phyloP scores from a whole-genome alignment of 2,329 filamentous ascomycete genomes.

The Zasmidium citrigriseum region DNA sequence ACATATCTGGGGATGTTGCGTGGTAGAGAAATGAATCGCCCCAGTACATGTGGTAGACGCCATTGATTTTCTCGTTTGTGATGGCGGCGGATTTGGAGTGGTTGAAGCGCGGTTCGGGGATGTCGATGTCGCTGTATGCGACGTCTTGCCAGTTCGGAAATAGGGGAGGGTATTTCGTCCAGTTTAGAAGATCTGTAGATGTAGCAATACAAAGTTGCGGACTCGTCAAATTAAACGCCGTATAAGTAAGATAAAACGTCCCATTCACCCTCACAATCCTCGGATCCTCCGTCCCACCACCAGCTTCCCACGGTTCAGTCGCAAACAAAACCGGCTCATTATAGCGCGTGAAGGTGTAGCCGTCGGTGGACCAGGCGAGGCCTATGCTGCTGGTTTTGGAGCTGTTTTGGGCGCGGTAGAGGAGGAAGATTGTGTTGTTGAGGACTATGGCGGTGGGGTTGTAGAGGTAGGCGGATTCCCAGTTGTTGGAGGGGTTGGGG shows the following conservation, averaged over 20 bases:
- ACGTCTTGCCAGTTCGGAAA: conserved; percentile 32
- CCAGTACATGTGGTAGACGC: conserved; percentile 39
- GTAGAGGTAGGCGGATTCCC: conserved; percentile 34
- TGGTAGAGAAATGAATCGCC: conserved; percentile 37
- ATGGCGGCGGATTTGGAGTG: conserved; percentile 33
- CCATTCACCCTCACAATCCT: conserved; percentile 39
- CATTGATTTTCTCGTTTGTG: conserved; percentile 26
- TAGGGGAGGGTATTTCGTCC: conserved; percentile 36
- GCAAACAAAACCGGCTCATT: conserved; percentile 35
- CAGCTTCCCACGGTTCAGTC: conserved; percentile 36
- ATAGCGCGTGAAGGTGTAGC: conserved; percentile 38
- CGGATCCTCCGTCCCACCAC: conserved; percentile 40
- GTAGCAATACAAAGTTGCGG: conserved; percentile 40
- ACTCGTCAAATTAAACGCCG: conserved; percentile 34
- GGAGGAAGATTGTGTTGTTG: conserved; percentile 35
- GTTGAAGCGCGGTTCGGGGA: conserved; percentile 18
- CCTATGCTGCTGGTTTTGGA: conserved; percentile 37
- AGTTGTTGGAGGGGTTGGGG: conserved; percentile 25
- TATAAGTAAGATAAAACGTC: conserved; percentile 43
- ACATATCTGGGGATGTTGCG: conserved; percentile 33
- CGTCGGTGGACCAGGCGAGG: conserved; percentile 40
- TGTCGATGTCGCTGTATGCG: conserved; percentile 23
- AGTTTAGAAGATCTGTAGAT: conserved; percentile 38
- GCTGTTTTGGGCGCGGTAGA: conserved; percentile 40
- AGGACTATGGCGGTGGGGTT: conserved; percentile 34